A percentile compares a stretch with the other conserved stretches of the same genome.
These are phyloP conservation scores for Lactuca saligna DNA, from an alignment of 129 eudicot genomes.

Conservation along the genomic window DNA sequence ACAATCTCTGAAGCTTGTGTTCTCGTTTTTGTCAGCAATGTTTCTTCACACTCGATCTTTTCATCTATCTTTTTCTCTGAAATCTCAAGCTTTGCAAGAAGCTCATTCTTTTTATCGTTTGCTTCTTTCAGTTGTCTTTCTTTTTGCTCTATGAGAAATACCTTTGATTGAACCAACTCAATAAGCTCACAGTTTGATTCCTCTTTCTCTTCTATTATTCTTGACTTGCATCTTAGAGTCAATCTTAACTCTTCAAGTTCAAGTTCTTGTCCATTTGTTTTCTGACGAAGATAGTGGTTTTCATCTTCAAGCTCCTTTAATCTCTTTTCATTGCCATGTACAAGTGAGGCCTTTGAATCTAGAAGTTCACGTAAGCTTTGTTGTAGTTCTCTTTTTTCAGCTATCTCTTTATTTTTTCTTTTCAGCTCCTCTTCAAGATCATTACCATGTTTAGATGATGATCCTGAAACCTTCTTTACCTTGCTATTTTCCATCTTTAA, in stretches of 20 bases:
- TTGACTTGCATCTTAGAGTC: slow-evolving; percentile 37
- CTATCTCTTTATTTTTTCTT: slow-evolving; percentile 46
- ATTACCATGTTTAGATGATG: slow-evolving; percentile 19
- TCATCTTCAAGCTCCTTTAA: slow-evolving; percentile 53
- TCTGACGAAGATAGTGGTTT: slow-evolving; percentile 27
- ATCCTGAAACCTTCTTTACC: slow-evolving; percentile 24
- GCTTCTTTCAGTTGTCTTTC: slow-evolving; percentile 44
- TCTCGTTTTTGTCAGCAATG: slow-evolving; percentile 43
- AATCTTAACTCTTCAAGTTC: slow-evolving; percentile 36
- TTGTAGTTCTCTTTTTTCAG: slow-evolving; percentile 42
- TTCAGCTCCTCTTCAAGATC: slow-evolving; percentile 59
- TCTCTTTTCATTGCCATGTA: slow-evolving; percentile 38
- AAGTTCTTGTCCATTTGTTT: slow-evolving; percentile 30
- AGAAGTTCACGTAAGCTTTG: slow-evolving; percentile 43
- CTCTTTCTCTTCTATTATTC: slow-evolving; percentile 55
- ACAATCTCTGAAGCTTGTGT: slow-evolving; percentile 41
- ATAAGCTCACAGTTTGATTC: slow-evolving; percentile 48
- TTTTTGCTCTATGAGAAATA: slow-evolving; percentile 36
- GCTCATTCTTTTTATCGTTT: slow-evolving; percentile 43
- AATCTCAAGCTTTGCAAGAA: slow-evolving; percentile 38
- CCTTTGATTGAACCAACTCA: slow-evolving; percentile 49
- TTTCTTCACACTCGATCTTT: slow-evolving; percentile 44
- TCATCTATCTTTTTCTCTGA: slow-evolving; percentile 39
- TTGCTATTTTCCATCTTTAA: slow-evolving; percentile 54
- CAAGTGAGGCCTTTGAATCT: slow-evolving; percentile 38